Conservation (phyloP, 306 rosid genomes). For the Senna tora region DNA sequence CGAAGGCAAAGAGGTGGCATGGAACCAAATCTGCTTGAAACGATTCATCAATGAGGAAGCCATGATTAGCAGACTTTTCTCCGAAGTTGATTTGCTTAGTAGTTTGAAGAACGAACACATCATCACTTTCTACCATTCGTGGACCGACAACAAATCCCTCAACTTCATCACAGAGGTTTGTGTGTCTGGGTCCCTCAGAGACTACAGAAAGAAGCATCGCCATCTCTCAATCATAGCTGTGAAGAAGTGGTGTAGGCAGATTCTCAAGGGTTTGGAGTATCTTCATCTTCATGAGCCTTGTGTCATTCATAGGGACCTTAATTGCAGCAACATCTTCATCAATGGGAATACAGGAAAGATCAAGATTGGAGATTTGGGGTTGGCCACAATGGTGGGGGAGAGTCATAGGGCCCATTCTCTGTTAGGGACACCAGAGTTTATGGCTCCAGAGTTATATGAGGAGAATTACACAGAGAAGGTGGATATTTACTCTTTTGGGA, state of each 20-base stretch:
- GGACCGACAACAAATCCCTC: no score
- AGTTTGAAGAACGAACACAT: no score
- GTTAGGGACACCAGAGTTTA: conserved; percentile 33
- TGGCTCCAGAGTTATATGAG: conserved; percentile 40
- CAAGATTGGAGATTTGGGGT: no score
- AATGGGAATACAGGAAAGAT: conserved; percentile 6
- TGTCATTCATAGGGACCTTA: conserved; percentile 35
- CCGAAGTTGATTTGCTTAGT: no score
- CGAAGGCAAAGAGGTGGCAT: no score
- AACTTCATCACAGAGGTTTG: no score
- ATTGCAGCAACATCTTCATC: conserved; percentile 36
- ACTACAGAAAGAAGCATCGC: no score
- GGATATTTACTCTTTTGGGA: conserved; percentile 39
- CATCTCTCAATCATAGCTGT: neutral
- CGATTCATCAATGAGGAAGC: no score
- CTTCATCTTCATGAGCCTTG: conserved; percentile 33
- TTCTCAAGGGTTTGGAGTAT: conserved; percentile 26
- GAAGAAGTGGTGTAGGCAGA: conserved; percentile 36
- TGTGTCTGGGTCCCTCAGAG: no score
- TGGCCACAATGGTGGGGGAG: neutral
- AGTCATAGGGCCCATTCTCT: neutral
- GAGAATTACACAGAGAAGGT: conserved; percentile 36
- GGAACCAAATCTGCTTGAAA: no score
- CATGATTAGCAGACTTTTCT: no score
- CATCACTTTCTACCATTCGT: no score